Percentiles rank a stretch among this genome's conserved stretches.
phyloP scores from a whole-genome alignment of 805 yeast genomes.

The Cyberlindnera japonica region DNA sequence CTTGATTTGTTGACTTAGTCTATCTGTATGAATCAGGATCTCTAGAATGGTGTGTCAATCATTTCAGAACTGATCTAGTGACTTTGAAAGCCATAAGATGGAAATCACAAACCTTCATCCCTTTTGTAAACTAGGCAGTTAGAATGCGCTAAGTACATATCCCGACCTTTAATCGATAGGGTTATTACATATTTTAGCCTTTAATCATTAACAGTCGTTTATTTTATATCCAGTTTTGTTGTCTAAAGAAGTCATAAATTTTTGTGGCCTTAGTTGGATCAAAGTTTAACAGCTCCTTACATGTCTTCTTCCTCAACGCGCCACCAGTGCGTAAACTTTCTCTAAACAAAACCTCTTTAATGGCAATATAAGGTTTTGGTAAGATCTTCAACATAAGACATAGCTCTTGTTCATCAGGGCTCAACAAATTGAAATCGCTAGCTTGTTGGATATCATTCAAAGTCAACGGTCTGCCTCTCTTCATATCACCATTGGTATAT shows the following conservation, averaged over 20 bases:
- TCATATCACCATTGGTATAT: conserved; percentile 20
- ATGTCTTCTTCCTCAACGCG: conserved; percentile 71
- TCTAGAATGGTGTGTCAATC: no score
- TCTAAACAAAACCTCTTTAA: conserved; percentile 84
- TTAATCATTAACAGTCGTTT: background rate
- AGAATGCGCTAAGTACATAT: no score
- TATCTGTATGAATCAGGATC: no score
- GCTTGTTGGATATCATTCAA: conserved; percentile 72
- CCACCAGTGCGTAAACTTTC: conserved; percentile 88
- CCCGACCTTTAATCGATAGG: no score
- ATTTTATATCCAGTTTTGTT: conserved; percentile 74
- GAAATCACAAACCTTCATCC: no score
- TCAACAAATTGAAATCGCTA: conserved; percentile 75
- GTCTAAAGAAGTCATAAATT: conserved; percentile 88
- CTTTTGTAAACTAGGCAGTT: no score
- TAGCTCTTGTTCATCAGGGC: conserved; percentile 82
- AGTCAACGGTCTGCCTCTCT: conserved; percentile 40
- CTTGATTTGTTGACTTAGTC: no score
- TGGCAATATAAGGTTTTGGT: conserved; percentile 92
- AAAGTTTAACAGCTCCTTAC: conserved; percentile 78
- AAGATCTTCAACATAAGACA: conserved; percentile 80
- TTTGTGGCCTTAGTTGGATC: conserved; percentile 84
- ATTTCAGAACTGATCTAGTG: no score
- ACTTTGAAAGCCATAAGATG: no score
- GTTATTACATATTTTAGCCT: no score